A percentile compares a stretch with the other conserved stretches of the same genome.
These are phyloP conservation scores for Friedmanniomyces simplex DNA, from an alignment of 495 filamentous ascomycete genomes.

Conservation along the genomic window DNA sequence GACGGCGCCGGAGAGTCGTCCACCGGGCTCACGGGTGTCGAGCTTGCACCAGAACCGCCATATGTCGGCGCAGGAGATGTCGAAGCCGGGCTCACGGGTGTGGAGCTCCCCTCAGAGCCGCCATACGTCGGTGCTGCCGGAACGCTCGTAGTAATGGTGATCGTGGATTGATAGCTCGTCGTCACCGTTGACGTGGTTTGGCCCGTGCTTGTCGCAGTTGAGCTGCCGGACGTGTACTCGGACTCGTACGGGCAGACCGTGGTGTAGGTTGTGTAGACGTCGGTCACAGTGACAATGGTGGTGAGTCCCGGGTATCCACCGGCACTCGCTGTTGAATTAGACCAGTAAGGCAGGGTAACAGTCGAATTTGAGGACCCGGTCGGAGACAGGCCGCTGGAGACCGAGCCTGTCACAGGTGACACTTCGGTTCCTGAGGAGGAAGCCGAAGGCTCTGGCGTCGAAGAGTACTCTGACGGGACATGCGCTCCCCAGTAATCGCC, in stretches of 20 bases:
- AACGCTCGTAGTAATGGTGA: not conserved
- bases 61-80: not conserved
- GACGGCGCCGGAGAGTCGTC: not conserved
- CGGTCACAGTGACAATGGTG: not conserved
- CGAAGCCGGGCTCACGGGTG: not conserved
- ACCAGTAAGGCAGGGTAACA: not conserved
- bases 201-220: not conserved
- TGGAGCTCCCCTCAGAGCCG: not conserved
- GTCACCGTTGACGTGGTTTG: not conserved
- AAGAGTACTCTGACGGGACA: not conserved
- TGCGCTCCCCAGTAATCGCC: not conserved
- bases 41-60: not conserved
- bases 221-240: not conserved
- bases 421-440: not conserved
- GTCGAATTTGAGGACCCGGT: not conserved
- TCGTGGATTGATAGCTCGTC: not conserved
- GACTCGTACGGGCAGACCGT: not conserved
- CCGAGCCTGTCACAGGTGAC: not conserved
- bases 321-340: not conserved
- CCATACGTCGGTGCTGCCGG: not conserved
- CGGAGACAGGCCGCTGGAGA: not conserved
- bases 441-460: not conserved
- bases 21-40: not conserved
- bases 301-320: not conserved
- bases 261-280: not conserved